Conservation (phyloP, 139 green algal genomes). For the Zygnema cylindricum region DNA sequence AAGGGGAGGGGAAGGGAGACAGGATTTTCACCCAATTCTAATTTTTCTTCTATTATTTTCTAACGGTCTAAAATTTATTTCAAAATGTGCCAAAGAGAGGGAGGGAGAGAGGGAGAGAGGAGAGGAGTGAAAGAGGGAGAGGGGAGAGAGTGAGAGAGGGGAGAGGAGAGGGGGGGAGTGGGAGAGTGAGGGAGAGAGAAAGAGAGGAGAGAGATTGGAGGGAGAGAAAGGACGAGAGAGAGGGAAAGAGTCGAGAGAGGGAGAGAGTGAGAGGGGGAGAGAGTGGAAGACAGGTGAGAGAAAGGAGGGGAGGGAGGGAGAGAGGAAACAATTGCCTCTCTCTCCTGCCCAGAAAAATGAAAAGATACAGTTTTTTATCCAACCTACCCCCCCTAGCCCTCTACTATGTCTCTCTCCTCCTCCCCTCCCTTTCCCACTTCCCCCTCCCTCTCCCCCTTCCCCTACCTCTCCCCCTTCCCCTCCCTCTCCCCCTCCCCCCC, state of each 20-base stretch:
- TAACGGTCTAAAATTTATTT: too few species aligned
- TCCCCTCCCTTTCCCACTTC: too few species aligned
- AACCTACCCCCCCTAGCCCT: not conserved
- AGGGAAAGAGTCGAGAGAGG: not conserved
- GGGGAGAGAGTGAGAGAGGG: not conserved
- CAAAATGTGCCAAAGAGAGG: too few species aligned
- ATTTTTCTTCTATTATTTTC: too few species aligned
- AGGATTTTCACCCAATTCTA: too few species aligned
- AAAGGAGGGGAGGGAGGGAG: not conserved
- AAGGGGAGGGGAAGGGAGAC: too few species aligned
- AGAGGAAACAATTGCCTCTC: not conserved
- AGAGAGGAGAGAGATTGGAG: too few species aligned
- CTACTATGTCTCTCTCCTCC: too few species aligned
- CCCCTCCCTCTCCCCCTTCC: too few species aligned
- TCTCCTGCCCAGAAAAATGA: not conserved
- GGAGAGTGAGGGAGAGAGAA: not conserved
- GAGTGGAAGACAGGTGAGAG: not conserved
- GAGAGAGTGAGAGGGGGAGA: not conserved
- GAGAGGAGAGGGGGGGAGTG: not conserved
- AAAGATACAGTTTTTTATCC: not conserved
- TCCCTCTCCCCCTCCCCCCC: too few species aligned
- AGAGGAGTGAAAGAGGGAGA: not conserved
- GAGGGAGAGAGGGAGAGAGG: too few species aligned
- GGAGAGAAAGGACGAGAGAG: not conserved
- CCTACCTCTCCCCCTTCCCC: too few species aligned